These are phyloP conservation scores for Hymenoscyphus occultus DNA, from an alignment of 2,329 filamentous ascomycete genomes.

Conservation along the genomic window DNA sequence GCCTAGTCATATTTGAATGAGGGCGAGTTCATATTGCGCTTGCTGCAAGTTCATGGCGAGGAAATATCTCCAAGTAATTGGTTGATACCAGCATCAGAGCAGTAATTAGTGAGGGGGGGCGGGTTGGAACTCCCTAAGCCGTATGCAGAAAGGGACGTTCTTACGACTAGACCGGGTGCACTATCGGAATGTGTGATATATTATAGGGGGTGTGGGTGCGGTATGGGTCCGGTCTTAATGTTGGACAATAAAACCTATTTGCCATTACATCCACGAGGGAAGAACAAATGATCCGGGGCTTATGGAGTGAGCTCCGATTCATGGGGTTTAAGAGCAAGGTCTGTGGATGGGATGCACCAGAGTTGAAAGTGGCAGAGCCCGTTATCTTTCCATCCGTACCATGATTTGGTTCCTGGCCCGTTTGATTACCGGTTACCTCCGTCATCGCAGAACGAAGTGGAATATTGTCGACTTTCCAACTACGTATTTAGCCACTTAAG, in stretches of 20 bases:
- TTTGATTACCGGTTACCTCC: not conserved
- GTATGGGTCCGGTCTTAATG: conserved; percentile 19
- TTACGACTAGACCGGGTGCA: conserved; percentile 33
- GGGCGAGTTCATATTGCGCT: not conserved
- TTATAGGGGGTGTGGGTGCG: conserved; percentile 33
- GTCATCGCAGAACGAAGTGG: not conserved
- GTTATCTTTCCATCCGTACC: not conserved
- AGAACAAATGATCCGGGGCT: not conserved
- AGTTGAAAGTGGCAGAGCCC: not conserved
- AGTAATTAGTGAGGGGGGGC: conserved; percentile 10
- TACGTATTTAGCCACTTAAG: no score
- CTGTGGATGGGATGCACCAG: not conserved
- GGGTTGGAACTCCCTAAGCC: not conserved
- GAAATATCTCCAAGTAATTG: conserved; percentile 8
- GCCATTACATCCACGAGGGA: not conserved
- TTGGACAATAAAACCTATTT: not conserved
- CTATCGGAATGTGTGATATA: conserved; percentile 22
- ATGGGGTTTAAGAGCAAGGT: not conserved
- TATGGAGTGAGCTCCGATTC: not conserved
- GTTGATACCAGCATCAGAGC: conserved; percentile 18
- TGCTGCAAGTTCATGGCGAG: not conserved
- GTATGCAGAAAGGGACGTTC: conserved; percentile 23
- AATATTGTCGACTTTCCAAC: no score
- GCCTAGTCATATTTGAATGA: not conserved
- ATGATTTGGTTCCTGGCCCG: not conserved